phyloP scores from a whole-genome alignment of 1,139 yeast genomes.

The Nadsonia commutata region DNA sequence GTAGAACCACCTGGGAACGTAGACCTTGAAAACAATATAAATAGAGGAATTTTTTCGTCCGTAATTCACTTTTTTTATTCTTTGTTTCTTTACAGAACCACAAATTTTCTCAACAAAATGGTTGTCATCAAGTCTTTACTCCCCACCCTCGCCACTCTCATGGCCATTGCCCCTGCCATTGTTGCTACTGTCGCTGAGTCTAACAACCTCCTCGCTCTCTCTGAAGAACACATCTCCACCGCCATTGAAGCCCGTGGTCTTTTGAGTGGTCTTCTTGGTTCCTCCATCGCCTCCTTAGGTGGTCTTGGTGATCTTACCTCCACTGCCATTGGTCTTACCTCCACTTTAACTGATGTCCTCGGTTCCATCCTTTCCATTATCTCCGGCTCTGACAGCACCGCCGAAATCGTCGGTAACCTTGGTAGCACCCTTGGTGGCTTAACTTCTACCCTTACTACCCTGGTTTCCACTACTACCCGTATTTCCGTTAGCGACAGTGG shows the following conservation, averaged over 20 bases:
- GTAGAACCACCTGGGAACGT: too few relatives aligned
- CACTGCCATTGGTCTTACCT: background rate
- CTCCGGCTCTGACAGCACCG: too few relatives aligned
- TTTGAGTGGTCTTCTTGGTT: background rate
- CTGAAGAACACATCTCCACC: background rate
- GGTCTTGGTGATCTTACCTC: background rate
- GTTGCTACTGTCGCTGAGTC: background rate
- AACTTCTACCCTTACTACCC: background rate
- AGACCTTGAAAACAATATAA: too few relatives aligned
- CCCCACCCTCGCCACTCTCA: background rate
- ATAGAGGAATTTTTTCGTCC: too few relatives aligned
- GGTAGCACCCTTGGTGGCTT: too few relatives aligned
- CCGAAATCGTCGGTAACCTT: too few relatives aligned
- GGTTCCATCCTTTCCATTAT: background rate
- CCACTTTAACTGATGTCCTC: background rate
- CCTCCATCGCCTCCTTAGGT: background rate
- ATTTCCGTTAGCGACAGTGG: background rate
- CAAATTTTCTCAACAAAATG: too few relatives aligned
- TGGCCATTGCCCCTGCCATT: background rate
- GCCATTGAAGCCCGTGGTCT: background rate
- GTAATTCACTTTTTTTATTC: too few relatives aligned
- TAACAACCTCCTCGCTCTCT: background rate
- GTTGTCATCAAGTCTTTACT: background rate
- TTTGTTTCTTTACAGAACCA: too few relatives aligned
- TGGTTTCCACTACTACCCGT: background rate